These are phyloP conservation scores for Sequoia sempervirens DNA, from an alignment of 75 land plant species.

Conservation along the genomic window DNA sequence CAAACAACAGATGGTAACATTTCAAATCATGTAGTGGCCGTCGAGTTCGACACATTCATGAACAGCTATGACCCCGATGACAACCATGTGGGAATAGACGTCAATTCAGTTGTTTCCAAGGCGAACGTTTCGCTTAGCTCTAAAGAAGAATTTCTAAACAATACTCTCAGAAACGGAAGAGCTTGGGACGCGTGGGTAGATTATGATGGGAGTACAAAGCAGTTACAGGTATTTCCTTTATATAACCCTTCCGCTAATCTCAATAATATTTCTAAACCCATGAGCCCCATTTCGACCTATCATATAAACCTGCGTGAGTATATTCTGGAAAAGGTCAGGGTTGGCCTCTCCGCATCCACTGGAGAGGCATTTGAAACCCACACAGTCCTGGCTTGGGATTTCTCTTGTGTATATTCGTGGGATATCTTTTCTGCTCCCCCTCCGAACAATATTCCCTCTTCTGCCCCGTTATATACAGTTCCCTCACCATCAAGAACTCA, in stretches of 20 bases:
- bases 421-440: neutral
- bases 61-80: no score
- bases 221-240: constrained; percentile 9
- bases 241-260: no score
- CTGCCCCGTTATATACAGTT: neutral
- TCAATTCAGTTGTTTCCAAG: no score
- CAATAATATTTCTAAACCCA: no score
- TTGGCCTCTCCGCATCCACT: constrained; percentile 31
- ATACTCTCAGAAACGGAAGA: neutral
- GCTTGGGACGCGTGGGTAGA: constrained; percentile 12
- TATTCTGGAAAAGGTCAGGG: neutral
- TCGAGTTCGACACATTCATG: no score
- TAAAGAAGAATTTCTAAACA: neutral
- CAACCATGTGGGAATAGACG: no score
- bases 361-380: constrained; percentile 12
- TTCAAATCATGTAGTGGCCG: no score
- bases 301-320: no score
- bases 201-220: constrained; percentile 11
- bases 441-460: neutral
- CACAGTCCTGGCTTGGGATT: constrained; percentile 15
- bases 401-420: neutral
- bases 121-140: no score
- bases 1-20: no score
- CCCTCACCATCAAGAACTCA: no score
- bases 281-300: no score